These are phyloP conservation scores for Polyporus tsugae DNA, from an alignment of 1,284 basidiomycete genomes.

Conservation along the genomic window DNA sequence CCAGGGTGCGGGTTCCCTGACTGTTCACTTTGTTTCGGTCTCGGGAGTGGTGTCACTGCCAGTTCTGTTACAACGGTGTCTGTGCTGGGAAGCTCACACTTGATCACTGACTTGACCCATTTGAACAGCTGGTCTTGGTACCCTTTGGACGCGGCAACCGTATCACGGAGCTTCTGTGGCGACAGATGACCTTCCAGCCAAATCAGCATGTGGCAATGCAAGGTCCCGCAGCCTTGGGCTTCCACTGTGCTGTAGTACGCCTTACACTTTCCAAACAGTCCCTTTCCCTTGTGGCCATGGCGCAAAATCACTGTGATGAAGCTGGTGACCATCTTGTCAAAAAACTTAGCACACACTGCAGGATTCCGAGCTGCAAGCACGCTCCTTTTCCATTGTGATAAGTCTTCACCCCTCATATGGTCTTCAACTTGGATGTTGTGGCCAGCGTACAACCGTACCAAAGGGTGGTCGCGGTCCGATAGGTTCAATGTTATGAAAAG, in stretches of 20 bases:
- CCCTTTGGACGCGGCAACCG: background rate
- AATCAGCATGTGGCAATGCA: background rate
- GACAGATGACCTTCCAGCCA: background rate
- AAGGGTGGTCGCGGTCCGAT: background rate
- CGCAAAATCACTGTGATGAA: background rate
- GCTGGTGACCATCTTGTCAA: background rate
- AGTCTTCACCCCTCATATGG: background rate
- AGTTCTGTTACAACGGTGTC: background rate
- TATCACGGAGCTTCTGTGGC: background rate
- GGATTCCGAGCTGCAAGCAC: background rate
- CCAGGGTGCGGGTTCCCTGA: background rate
- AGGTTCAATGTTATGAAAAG: background rate
- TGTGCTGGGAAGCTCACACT: background rate
- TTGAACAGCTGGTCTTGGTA: background rate
- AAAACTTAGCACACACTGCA: background rate
- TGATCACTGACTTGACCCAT: background rate
- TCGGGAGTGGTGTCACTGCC: background rate
- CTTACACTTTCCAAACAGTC: background rate
- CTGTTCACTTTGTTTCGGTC: background rate
- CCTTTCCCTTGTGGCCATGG: background rate
- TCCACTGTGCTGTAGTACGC: background rate
- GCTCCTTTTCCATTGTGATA: background rate
- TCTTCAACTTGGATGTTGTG: background rate
- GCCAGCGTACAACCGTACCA: background rate
- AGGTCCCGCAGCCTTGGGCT: background rate